phyloP scores from a whole-genome alignment of 352 stramenopile species.

The Phytophthora aleatoria region DNA sequence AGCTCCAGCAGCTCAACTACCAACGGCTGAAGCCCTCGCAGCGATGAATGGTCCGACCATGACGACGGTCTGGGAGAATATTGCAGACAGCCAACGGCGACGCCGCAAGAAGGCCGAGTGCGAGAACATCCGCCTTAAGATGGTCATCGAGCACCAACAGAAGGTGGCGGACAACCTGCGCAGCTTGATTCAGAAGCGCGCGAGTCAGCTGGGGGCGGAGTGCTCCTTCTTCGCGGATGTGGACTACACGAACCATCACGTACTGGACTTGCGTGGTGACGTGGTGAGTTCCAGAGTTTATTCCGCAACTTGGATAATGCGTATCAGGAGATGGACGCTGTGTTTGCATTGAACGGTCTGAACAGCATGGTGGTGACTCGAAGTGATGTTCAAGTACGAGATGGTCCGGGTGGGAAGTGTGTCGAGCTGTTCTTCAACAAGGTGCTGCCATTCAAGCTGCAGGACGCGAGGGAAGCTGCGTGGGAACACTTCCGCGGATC shows the following conservation, averaged over 20 bases:
- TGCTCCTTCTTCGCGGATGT: conserved; percentile 23
- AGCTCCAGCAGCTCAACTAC: background rate
- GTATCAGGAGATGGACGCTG: conserved; percentile 28
- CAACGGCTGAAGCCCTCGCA: conserved; percentile 8
- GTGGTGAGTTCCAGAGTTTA: conserved; percentile 28
- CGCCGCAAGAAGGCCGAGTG: conserved; percentile 25
- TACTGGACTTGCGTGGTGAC: conserved; percentile 22
- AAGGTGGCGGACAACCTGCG: conserved; percentile 44
- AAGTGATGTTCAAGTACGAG: conserved; percentile 37
- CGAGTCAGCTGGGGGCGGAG: conserved; percentile 25
- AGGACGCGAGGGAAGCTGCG: conserved; percentile 28
- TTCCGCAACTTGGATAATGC: conserved; percentile 32
- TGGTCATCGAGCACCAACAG: conserved; percentile 45
- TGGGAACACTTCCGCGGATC: conserved; percentile 44
- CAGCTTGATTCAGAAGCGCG: conserved; percentile 35
- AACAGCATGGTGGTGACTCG: conserved; percentile 29
- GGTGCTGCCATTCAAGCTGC: conserved; percentile 47
- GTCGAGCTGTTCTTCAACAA: conserved; percentile 47
- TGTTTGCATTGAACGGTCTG: conserved; percentile 34
- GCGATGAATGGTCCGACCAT: conserved; percentile 16
- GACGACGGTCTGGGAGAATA: conserved; percentile 26
- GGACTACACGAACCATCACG: conserved; percentile 13
- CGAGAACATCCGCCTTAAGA: conserved; percentile 38
- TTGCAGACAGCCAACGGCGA: conserved; percentile 24
- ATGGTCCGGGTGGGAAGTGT: conserved; percentile 28